Base-by-base conservation (phyloP, 768 basidiomycete species). In the Suillus subalutaceus region DNA sequence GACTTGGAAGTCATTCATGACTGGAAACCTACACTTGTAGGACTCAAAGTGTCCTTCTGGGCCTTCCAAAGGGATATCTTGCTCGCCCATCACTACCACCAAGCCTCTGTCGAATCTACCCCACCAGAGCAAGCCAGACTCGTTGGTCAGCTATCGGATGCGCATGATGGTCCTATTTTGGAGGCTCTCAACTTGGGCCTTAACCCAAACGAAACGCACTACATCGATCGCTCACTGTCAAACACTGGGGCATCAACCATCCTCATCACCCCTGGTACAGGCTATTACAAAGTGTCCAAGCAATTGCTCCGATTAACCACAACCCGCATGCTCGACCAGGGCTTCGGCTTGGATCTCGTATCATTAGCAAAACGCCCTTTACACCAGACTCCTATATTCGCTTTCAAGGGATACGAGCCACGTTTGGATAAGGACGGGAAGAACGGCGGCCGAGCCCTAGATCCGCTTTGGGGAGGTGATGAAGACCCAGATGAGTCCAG, bases 141-240 rank as follows among this genome's bases (percentile, higher is more conserved):
- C 16, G 87, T 94, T 15, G 95, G 95, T 3, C 84, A 84, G 37
- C 80, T 96, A 38, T 93, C 92, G 0, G 89, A 86, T 74, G 97
- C 97, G 0, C 94, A 97, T 71, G 96, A 99, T 69, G 95, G 96
- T 1, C 96, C 96, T 48, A 83, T 99, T n/a, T 85, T 99, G 6
- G 97, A 99, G 77, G 94, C 95, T 2, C 83, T 99, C 62, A 99
- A 99, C 72, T 85, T 99, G 55, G 93, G 89, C 0, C 84, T 98
- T 18, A 97, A 95, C 73, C 93, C 96, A 0, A 91, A 91, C 18
- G 97, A 99, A 78, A 93, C 91, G 2, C 94, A 97, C 74, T 96
- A 97, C 74, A 89, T 99, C 69, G 97, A 99, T 75, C 90, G 97
- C 23, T 97, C 97, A 40, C 81, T 99, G 10, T 93, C 91, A 3